phyloP scores from a whole-genome alignment of 1,284 basidiomycete species.

The Acaromyces ingoldii region DNA sequence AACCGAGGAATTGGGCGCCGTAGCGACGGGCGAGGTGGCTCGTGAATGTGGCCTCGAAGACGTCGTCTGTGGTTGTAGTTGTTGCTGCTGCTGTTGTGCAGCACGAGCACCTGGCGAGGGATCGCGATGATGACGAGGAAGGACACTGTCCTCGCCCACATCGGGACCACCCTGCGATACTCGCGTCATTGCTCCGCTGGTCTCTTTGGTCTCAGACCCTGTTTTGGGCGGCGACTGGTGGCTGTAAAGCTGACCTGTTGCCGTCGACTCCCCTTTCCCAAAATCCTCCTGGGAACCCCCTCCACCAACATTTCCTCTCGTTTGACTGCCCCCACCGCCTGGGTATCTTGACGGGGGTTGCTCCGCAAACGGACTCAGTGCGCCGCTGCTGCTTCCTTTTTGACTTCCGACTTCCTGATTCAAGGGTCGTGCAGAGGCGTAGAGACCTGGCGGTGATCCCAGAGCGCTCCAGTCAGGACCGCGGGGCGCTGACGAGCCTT shows the following conservation, averaged over 20 bases:
- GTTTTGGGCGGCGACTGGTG: conserved; percentile 13
- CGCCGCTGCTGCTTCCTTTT: background rate
- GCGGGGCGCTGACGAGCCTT: too few species aligned
- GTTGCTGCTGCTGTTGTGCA: conserved; percentile 6
- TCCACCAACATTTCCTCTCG: too few species aligned
- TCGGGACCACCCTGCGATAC: background rate
- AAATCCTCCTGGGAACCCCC: conserved; percentile 15
- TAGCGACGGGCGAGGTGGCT: conserved; percentile 1
- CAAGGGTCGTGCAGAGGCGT: background rate
- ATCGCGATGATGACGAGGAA: too few species aligned
- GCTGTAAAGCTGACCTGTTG: conserved; percentile 4
- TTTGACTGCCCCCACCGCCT: too few species aligned
- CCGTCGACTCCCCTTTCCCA: conserved; percentile 15
- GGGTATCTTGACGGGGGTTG: background rate
- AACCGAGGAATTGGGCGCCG: conserved; percentile 1
- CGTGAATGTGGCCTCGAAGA: background rate
- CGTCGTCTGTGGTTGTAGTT: background rate
- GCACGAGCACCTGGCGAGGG: too few species aligned
- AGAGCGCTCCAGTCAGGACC: conserved; percentile 31
- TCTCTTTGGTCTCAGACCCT: conserved; percentile 11
- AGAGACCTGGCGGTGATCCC: conserved; percentile 29
- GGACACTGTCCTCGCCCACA: too few species aligned
- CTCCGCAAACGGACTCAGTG: background rate
- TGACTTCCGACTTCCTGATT: background rate
- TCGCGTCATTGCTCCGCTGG: background rate